Conservation (phyloP, 768 basidiomycete genomes). For the Tricholomella constricta region DNA sequence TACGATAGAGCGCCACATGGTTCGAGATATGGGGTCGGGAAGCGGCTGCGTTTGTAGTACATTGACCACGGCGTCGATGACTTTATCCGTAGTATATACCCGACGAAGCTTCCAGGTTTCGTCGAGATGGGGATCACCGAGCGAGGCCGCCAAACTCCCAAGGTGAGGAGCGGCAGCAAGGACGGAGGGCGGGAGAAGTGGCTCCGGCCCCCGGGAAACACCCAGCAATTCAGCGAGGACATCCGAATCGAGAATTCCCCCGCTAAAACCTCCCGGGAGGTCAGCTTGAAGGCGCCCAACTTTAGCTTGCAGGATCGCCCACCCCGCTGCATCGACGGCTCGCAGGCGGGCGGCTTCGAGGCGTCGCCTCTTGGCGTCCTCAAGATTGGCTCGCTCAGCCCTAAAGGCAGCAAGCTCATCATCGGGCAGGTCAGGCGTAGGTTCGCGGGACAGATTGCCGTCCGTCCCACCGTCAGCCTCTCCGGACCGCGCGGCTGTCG, state of each 20-base stretch:
- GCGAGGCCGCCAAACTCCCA: neutral
- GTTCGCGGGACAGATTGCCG: too few relatives aligned
- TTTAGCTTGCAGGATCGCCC: neutral
- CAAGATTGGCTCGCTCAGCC: neutral
- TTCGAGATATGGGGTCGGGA: neutral
- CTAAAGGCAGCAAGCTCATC: neutral
- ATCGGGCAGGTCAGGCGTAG: too few relatives aligned
- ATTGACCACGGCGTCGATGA: neutral
- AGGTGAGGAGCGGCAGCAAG: neutral
- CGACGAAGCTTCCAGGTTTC: neutral
- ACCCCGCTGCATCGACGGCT: neutral
- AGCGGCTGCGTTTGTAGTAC: neutral
- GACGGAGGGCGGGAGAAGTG: neutral
- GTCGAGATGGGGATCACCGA: neutral
- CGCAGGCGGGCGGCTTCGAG: neutral
- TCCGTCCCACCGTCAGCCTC: too few relatives aligned
- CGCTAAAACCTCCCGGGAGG: neutral
- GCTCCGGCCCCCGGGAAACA: too few relatives aligned
- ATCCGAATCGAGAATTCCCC: neutral
- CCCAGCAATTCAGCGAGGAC: neutral
- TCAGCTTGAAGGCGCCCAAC: neutral
- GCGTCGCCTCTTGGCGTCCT: neutral
- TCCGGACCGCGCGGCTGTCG: too few relatives aligned
- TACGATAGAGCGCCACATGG: constrained; percentile 7
- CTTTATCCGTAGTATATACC: neutral